Evolutionary conservation across 345 rosid genomes (phyloP), one percentile per base, ranked within the genome.

Genomic region (Euphorbia pulcherrima): DNA sequence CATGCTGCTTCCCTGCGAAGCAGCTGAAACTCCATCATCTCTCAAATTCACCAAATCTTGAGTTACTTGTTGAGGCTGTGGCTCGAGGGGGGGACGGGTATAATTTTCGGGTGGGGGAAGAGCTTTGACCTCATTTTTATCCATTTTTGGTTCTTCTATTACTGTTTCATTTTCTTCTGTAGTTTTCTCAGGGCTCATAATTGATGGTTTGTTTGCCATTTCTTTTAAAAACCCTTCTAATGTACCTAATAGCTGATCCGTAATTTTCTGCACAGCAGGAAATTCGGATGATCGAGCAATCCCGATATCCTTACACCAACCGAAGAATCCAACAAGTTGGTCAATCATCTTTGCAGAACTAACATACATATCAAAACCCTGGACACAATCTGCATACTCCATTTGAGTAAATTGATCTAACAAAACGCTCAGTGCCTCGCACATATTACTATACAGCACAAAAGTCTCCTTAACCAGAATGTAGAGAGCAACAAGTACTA

Each of bases 221-320:
- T 65, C 74, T 54, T 53, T 70, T 68, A 75, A 53, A 47, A 70
- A 60, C 47, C 59, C 72, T 18, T 71, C 75, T 14, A 75, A 63
- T 23, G 68, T 65, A 35, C 59, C 71, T 37, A 75, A 21, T 27
- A 26, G 41, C 18, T 70, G 58, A 24, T 66, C 68, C 50, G 65
- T 74, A 46, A 70, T 59, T 62, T 46, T 70, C 68, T 65, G 33
- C 66, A 75, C 75, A 60, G 67, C 53, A 44, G 79, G 72, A 29
- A 59, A 75, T 62, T 70, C 75, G 2, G 68, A 65, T 52, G 79
- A 70, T 46, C 79, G 67, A 3, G 75, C 79, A 40, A 75, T 66
- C 46, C 75, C 75, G 18, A 53, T 16, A 53, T 65, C 79, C 71
- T 70, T 75, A 37, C 79, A 70, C 79, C 79, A 75, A 52, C 17